Conservation (phyloP, 1,284 basidiomycete genomes). For the Rhodotorula sp. region DNA sequence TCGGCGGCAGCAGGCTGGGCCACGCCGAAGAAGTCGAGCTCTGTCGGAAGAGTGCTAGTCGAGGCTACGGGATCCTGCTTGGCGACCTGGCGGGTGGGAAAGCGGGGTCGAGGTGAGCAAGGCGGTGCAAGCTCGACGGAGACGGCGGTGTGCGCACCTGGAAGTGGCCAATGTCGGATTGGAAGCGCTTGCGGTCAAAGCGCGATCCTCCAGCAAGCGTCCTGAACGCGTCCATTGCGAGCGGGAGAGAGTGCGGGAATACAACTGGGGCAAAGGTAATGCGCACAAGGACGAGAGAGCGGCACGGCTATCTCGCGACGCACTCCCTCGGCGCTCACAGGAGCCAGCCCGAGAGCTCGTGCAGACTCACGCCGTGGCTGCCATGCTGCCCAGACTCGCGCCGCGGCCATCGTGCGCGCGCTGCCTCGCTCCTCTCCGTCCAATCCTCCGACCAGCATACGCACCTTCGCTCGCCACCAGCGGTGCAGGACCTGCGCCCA, state of each 20-base stretch:
- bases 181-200: conserved; percentile 78
- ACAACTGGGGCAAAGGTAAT: neutral
- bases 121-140: neutral
- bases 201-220: conserved; percentile 44
- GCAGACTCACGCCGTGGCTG: too few species aligned
- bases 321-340: too few species aligned
- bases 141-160: conserved; percentile 55
- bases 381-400: too few species aligned
- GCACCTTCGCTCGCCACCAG: too few species aligned
- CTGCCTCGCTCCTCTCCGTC: too few species aligned
- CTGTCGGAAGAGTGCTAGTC: conserved; percentile 61
- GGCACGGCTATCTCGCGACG: too few species aligned
- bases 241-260: neutral
- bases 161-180: conserved; percentile 72
- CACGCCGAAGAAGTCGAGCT: conserved; percentile 74
- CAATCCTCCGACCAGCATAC: too few species aligned
- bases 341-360: neutral
- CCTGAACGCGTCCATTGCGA: conserved; percentile 49
- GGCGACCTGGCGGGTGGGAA: neutral
- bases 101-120: neutral
- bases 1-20: conserved; percentile 51
- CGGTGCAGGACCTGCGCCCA: too few species aligned
- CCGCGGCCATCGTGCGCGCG: too few species aligned
- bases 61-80: conserved; percentile 7
- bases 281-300: neutral